Evolutionary conservation across 177 flowering plant genomes (phyloP), one percentile per base, ranked within the genome.

Genomic region (Vitis hybrid): DNA sequence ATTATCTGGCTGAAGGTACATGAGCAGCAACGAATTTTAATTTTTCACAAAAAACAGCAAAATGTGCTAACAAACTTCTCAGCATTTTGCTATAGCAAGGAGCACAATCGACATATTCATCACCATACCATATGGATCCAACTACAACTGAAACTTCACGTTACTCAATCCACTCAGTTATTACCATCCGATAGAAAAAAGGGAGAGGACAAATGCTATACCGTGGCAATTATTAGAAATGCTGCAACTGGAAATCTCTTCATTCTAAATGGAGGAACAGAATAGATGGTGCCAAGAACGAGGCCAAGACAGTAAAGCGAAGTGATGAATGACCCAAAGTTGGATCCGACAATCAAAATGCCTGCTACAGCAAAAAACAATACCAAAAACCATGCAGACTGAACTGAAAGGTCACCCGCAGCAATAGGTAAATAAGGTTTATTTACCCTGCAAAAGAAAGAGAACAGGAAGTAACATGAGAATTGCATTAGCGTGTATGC

Each of bases 371-470:
- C 97, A 76, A 93, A 90, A 74, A 79, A 74, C 63, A 92, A 72
- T 74, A 93, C 99, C 85, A 95, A 80, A 64, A 84, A 31, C 99
- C 99, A 95, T 65, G 98, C 98, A 68, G 97, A 89, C 71, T 82
- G 82, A 76, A 88, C 94, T 64, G 99, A 90, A 71, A 93, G 94
- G 77, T 95, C 97, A 67, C 99, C 99, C 16, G 99, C 98, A 75
- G 98, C 99, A 74, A 96, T 92, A 56, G 99, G 99, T 77, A 96
- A 84, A 77, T 89, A 93, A 60, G 99, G 99, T 76, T 96, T 96
- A 85, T 96, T 96, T 62, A 93, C 98, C 86, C 99, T 93, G 92
- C 76, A 76, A 77, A 78, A 56, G 48, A 16, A 69, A 75, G 51
- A 66, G 18, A 50, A 65, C 55, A 26, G 60, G 51, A 60, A 50